Evolutionary conservation across 306 rosid species (phyloP).

Genomic region (Quercus wislizeni): DNA sequence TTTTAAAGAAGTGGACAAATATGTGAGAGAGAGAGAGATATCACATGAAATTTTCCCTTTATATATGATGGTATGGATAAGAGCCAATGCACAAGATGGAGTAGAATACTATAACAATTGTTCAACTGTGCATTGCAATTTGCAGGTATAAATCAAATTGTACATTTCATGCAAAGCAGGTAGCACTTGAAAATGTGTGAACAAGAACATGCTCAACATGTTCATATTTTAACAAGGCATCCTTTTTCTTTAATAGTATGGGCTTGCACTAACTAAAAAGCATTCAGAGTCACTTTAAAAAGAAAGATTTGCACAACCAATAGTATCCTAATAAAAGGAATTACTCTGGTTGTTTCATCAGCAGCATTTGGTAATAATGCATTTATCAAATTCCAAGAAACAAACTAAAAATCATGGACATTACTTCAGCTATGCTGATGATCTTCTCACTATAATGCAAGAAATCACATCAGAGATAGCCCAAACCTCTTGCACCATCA

Average conservation of each 20-base stretch:
- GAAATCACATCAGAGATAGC: neutral
- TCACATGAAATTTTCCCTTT: neutral
- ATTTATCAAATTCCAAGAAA: neutral
- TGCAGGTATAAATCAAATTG: neutral
- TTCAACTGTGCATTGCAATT: neutral
- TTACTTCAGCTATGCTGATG: neutral
- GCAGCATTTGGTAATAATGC: neutral
- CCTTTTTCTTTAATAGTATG: neutral
- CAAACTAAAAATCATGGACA: neutral
- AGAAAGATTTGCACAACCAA: neutral
- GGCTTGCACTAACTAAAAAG: neutral
- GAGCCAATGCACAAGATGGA: neutral
- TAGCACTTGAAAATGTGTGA: neutral
- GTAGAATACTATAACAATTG: neutral
- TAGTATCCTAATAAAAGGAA: neutral
- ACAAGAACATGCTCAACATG: neutral
- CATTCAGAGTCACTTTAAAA: neutral
- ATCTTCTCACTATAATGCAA: neutral
- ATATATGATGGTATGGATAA: neutral
- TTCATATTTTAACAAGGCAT: neutral
- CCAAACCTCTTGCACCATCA: neutral
- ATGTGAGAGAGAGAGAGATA: neutral
- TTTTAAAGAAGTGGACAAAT: neutral
- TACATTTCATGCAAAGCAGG: neutral
- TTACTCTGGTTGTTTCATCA: neutral